A percentile compares a stretch with the other conserved stretches of the same genome.
Evolutionary conservation across 495 filamentous ascomycete genomes (phyloP).

Genomic region (Niebla homalea): DNA sequence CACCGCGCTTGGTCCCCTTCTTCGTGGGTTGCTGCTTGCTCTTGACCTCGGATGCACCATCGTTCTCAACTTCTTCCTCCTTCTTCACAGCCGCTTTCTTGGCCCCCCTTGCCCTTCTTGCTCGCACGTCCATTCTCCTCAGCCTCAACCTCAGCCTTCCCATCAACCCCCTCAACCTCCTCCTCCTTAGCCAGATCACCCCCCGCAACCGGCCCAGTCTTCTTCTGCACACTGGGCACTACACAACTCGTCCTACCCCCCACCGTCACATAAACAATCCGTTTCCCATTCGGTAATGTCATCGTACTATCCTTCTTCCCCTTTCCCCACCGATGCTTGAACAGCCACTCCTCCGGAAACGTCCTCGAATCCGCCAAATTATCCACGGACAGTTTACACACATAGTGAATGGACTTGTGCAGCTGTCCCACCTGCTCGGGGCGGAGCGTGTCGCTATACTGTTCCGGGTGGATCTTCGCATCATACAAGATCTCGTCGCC

Average conservation of each 20-base stretch:
- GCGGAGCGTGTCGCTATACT: conserved; percentile 71
- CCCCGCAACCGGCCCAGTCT: conserved; percentile 36
- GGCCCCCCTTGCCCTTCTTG: conserved; percentile 2
- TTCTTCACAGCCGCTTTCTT: conserved; percentile 8
- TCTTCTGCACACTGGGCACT: conserved; percentile 75
- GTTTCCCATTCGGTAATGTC: conserved; percentile 67
- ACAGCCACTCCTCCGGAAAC: conserved; percentile 86
- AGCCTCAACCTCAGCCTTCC: not conserved
- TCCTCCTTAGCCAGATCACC: not conserved
- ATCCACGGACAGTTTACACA: conserved; percentile 68
- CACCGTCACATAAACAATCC: conserved; percentile 70
- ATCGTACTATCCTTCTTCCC: conserved; percentile 60
- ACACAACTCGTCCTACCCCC: conserved; percentile 82
- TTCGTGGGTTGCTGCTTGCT: not conserved
- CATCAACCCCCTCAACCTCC: not conserved
- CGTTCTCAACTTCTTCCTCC: conserved; percentile 7
- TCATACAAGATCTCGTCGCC: conserved; percentile 86
- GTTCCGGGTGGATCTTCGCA: conserved; percentile 78
- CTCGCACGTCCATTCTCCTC: too few relatives aligned
- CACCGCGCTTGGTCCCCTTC: not conserved
- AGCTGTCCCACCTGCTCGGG: conserved; percentile 58
- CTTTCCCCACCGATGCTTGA: conserved; percentile 82
- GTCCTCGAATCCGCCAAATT: conserved; percentile 65
- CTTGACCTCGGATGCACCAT: not conserved
- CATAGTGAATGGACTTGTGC: conserved; percentile 58